Evolutionary conservation across 495 filamentous ascomycete genomes (phyloP), one percentile per base, ranked within the genome.

Genomic region (Pyrenopolyporus hunteri): DNA sequence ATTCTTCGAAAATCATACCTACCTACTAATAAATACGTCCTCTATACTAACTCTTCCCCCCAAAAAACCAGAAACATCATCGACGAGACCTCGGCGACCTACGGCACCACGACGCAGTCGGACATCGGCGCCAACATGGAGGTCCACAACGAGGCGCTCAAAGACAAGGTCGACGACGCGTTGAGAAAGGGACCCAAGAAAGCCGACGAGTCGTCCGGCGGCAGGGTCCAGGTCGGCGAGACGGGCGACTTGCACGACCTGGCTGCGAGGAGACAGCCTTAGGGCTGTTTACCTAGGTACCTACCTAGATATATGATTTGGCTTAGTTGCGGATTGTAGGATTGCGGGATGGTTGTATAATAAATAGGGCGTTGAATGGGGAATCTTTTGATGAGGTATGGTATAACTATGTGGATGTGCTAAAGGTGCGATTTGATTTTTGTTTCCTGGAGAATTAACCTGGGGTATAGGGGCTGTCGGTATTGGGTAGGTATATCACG

Each of bases 221-320:
- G 68, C 17, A 49, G 68, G 22, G 68, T 70, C 4, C 53, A 59
- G 14, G 64, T 70, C 3, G 68, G 31, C 16, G 68, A 70, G 55
- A 70, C 68, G 16, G 68, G 68, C n/a, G 68, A 70, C 17, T 33
- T 70, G 45, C 68, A 66, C 20, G 68, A 70, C 7, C 47, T 70
- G 4, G 68, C 68, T 14, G 68, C 64, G 17, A 64, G 39, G 33
- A 49, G 65, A 28, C 60, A 67, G 39, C 32, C 43, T 46, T 51
- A 42, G 36, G 2, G 14, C 4, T 9, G 26, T 5, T 4, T 4
- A 29, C 4, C 26, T 4, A 29, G 26, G 26, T 9, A 29, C 26
- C 5, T 4, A 29, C 26, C n/a, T n/a, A n/a, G n/a, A n/a, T n/a
- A n/a, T n/a, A n/a, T n/a, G n/a, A n/a, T n/a, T n/a, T n/a, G n/a